Base-by-base conservation (phyloP, 257 asterid genomes). In the Salvia miltiorrhiza region DNA sequence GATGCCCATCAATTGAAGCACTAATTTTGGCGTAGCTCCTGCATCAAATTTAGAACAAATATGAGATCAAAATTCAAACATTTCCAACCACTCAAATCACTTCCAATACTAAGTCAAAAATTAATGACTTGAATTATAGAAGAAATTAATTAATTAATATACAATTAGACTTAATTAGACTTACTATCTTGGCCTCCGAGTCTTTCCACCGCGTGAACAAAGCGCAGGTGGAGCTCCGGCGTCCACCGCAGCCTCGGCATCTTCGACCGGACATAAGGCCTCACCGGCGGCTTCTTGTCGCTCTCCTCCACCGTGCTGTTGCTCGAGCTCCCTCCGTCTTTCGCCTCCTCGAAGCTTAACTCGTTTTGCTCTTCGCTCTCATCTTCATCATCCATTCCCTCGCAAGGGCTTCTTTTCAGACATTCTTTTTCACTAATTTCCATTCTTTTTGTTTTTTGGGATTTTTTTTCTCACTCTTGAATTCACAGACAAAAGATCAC, bases 101-200 rank as follows among this genome's bases (percentile, higher is more conserved):
- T 14, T 41, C 33, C 50, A 19, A 14, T 52, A 12, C 8, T 24
- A 54, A 24, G 23, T 45, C 33, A 4, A 53, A 12, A 52, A 2
- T 13, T 2, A 28, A 12, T 13, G 19, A 44, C 35, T 23, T n/a
- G n/a, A n/a, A n/a, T 23, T 14, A 14, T 4, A 28, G 2, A 1
- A 16, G 9, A 14, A 26, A 11, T 28, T 1, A 17, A 49, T 30
- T 4, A 58, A 58, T 7, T 8, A 32, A n/a, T n/a, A n/a, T n/a
- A n/a, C n/a, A n/a, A n/a, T n/a, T n/a, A n/a, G n/a, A n/a, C n/a
- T 1, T 17, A 33, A 8, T 0, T 20, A 61, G 55, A 63, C 96
- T 82, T 65, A 91, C 97, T 84, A 3, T 88, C 96, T 82, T 77
- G 93, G 58, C 97, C 97, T n/a, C 97, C 97, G 64, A 91, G 93